phyloP scores from a whole-genome alignment of 1,284 basidiomycete genomes.

The Heterobasidion occidentale region DNA sequence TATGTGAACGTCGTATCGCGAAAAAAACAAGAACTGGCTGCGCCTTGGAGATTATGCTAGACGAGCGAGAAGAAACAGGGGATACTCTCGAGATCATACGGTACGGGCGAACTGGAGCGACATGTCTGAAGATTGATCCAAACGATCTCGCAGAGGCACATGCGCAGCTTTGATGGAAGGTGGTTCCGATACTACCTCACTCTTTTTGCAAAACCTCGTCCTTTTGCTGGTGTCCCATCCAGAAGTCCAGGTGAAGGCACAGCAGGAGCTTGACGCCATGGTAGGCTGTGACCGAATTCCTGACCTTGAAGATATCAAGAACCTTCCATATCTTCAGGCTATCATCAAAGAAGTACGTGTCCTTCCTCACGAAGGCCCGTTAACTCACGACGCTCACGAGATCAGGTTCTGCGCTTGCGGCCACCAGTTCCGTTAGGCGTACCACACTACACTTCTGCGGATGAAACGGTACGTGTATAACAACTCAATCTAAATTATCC shows the following conservation, averaged over 20 bases:
- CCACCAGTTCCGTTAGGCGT: background rate
- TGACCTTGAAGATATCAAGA: slow-evolving; percentile 21
- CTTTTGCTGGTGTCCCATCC: slow-evolving; percentile 23
- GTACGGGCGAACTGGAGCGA: too few species aligned
- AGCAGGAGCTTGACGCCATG: slow-evolving; percentile 28
- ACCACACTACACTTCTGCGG: background rate
- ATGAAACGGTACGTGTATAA: too few species aligned
- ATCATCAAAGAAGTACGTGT: slow-evolving; percentile 26
- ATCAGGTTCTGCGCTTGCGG: background rate
- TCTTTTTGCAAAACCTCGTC: slow-evolving; percentile 20
- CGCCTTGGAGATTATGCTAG: background rate
- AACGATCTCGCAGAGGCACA: background rate
- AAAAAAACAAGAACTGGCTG: background rate
- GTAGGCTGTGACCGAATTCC: slow-evolving; percentile 26
- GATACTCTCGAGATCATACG: background rate
- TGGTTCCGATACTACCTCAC: slow-evolving; percentile 21
- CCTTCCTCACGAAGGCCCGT: background rate
- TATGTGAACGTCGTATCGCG: background rate
- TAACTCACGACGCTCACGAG: background rate
- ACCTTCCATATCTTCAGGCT: slow-evolving; percentile 27
- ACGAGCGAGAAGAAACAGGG: background rate
- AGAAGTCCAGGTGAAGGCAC: slow-evolving; percentile 22
- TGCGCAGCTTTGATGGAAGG: slow-evolving; percentile 14
- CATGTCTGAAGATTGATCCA: too few species aligned
- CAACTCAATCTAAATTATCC: too few species aligned